phyloP scores from a whole-genome alignment of 495 filamentous ascomycete species.

The Aspergillus coremiiformis region DNA sequence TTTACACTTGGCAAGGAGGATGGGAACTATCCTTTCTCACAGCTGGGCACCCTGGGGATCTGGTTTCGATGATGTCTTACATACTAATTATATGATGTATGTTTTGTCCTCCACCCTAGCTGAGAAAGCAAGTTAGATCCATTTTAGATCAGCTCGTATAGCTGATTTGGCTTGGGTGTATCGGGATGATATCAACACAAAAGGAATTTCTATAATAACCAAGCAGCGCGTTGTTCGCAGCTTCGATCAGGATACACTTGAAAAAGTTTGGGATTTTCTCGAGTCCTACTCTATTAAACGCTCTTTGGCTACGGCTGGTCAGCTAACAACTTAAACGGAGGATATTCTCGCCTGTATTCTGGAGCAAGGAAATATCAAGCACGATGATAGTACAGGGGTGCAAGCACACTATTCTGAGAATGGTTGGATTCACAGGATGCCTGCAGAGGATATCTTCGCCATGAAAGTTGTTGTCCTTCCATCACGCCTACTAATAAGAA shows the following conservation, averaged over 20 bases:
- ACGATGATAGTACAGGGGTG: not conserved
- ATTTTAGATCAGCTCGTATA: not conserved
- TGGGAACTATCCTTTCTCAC: no score
- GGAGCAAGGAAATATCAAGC: slow-evolving; percentile 4
- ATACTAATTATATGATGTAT: slow-evolving; percentile 4
- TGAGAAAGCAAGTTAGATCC: not conserved
- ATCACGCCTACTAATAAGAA: slow-evolving; percentile 14
- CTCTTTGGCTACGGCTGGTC: not conserved
- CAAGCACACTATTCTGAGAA: slow-evolving; percentile 2
- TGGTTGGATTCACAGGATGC: slow-evolving; percentile 8
- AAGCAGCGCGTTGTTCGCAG: not conserved
- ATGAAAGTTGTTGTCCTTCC: slow-evolving; percentile 8
- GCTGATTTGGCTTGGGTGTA: slow-evolving; percentile 6
- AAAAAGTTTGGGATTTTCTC: not conserved
- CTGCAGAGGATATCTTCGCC: not conserved
- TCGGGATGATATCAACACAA: not conserved
- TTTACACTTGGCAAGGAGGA: no score
- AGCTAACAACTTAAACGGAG: slow-evolving; percentile 1
- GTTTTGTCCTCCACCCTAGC: not conserved
- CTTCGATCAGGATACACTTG: not conserved
- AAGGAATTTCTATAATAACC: not conserved
- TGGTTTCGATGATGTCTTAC: not conserved
- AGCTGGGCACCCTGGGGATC: no score
- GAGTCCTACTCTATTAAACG: slow-evolving; percentile 2
- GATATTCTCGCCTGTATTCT: not conserved